A percentile compares a stretch with the other conserved stretches of the same genome.
phyloP scores from a whole-genome alignment of 805 yeast genomes.

The Ogataea thermomethanolica region DNA sequence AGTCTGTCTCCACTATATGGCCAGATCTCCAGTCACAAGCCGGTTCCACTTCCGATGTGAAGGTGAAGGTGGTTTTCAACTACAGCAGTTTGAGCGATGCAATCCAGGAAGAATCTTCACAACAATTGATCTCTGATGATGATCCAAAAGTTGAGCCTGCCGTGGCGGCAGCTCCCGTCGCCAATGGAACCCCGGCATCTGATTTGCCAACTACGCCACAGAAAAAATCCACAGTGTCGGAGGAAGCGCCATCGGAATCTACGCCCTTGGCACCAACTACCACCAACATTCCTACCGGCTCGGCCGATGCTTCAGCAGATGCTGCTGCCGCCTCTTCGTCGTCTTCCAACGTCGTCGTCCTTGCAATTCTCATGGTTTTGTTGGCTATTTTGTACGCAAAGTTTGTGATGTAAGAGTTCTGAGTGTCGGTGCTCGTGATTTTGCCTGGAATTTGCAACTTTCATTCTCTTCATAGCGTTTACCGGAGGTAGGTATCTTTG shows the following conservation, averaged over 20 bases:
- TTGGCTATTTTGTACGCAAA: conserved; percentile 22
- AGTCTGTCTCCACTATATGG: conserved; percentile 68
- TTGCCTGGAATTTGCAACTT: conserved; percentile 1
- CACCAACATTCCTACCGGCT: conserved; percentile 4
- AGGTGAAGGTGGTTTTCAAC: conserved; percentile 32
- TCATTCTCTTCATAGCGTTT: background rate
- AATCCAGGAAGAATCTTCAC: conserved; percentile 31
- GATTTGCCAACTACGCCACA: conserved; percentile 1
- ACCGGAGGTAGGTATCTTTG: background rate
- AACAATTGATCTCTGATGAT: conserved; percentile 18
- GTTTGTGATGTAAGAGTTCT: conserved; percentile 10
- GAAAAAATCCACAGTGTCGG: background rate
- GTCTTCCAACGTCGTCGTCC: conserved; percentile 15
- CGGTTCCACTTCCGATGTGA: conserved; percentile 26
- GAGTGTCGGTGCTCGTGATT: background rate
- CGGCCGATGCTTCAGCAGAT: conserved; percentile 4
- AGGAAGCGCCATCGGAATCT: conserved; percentile 1
- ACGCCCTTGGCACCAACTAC: conserved; percentile 11
- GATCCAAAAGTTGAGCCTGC: conserved; percentile 10
- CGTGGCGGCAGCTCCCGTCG: conserved; percentile 13
- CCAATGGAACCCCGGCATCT: conserved; percentile 9
- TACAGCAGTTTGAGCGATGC: conserved; percentile 29
- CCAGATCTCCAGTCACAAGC: conserved; percentile 61
- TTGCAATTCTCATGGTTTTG: conserved; percentile 20
- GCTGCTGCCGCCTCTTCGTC: background rate